phyloP scores from a whole-genome alignment of 139 green algal species.

The Haematococcus lacustris region DNA sequence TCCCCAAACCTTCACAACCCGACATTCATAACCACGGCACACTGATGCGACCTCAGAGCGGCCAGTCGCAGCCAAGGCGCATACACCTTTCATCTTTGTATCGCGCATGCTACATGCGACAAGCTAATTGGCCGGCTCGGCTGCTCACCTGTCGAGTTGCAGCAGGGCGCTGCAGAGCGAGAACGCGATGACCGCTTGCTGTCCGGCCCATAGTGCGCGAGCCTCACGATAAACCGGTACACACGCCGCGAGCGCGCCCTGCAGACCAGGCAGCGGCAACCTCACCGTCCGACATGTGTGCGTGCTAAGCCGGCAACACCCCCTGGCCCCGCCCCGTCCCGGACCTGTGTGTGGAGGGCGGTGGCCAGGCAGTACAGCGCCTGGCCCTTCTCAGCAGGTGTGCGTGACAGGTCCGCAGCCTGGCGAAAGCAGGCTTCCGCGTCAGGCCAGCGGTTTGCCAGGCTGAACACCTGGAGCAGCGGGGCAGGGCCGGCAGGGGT shows the following conservation, averaged over 20 bases:
- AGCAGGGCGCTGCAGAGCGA: not conserved
- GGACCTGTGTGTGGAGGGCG: conserved; percentile 29
- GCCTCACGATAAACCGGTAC: not conserved
- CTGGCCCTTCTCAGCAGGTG: conserved; percentile 26
- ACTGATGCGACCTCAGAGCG: too few species aligned
- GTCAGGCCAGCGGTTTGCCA: conserved; percentile 18
- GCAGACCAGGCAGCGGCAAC: not conserved
- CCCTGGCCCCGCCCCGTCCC: not conserved
- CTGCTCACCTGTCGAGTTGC: not conserved
- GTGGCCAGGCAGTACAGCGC: conserved; percentile 42
- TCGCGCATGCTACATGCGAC: too few species aligned
- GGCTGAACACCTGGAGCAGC: conserved; percentile 14
- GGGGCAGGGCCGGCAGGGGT: not conserved
- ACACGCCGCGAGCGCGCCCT: not conserved
- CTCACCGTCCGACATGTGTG: not conserved
- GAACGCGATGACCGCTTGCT: not conserved
- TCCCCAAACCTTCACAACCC: too few species aligned
- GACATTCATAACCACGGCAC: too few species aligned
- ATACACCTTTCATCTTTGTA: too few species aligned
- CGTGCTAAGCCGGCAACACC: not conserved
- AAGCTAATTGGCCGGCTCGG: too few species aligned
- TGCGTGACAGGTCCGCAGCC: conserved; percentile 8
- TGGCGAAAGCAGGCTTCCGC: conserved; percentile 19
- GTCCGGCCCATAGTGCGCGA: not conserved
- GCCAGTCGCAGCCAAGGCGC: too few species aligned